phyloP scores from a whole-genome alignment of 176 grass and related monocot genomes.

The Carex scoparia region DNA sequence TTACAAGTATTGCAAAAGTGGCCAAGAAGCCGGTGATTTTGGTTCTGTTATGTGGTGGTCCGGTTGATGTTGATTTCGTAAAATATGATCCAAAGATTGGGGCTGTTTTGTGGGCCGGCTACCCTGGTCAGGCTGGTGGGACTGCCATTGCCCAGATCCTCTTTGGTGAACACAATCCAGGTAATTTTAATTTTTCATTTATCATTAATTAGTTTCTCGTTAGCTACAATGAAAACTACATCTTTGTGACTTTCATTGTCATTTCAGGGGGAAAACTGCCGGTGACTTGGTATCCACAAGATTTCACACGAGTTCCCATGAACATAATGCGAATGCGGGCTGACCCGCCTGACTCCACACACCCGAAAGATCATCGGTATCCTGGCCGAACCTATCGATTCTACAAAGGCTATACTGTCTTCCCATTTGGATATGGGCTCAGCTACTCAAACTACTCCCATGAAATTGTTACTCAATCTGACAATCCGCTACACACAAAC shows the following conservation, averaged over 20 bases:
- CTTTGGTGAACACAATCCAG: constrained; percentile 39
- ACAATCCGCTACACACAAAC: constrained; percentile 30
- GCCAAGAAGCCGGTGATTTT: constrained; percentile 39
- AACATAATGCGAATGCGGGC: constrained; percentile 30
- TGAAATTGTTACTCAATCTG: constrained; percentile 8
- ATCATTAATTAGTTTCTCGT: not conserved
- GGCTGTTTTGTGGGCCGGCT: constrained; percentile 52
- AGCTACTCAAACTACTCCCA: constrained; percentile 33
- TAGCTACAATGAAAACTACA: not conserved
- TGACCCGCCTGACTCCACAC: constrained; percentile 2
- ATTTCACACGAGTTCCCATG: constrained; percentile 35
- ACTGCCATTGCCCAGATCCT: constrained; percentile 42
- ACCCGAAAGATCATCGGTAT: constrained; percentile 15
- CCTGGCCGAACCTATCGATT: constrained; percentile 29
- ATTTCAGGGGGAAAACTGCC: constrained; percentile 33
- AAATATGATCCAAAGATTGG: constrained; percentile 48
- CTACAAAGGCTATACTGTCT: constrained; percentile 30
- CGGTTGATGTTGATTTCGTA: constrained; percentile 48
- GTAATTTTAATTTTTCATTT: not conserved
- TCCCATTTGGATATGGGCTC: constrained; percentile 28
- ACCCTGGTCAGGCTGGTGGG: constrained; percentile 48
- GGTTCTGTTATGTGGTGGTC: constrained; percentile 44
- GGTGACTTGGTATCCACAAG: constrained; percentile 41
- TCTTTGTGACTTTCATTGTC: not conserved
- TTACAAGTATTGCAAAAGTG: constrained; percentile 33